Conservation (phyloP, 2,329 filamentous ascomycete species). For the Ophiostoma sp. region DNA sequence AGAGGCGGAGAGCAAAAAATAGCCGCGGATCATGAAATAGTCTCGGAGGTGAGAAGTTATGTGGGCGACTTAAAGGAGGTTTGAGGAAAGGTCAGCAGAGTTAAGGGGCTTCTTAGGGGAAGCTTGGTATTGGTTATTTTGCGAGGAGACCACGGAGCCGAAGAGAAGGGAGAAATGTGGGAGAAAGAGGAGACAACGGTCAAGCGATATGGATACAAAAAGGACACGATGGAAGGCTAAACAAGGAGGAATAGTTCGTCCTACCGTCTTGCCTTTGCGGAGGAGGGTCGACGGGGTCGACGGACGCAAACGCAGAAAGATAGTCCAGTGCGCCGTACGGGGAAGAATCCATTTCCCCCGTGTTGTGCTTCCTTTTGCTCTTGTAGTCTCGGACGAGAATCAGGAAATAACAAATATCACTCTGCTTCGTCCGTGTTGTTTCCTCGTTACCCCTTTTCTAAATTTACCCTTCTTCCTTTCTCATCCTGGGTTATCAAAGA, state of each 20-base stretch:
- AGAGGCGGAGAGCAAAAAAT: background rate
- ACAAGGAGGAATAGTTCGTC: background rate
- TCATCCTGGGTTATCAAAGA: background rate
- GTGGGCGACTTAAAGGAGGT: background rate
- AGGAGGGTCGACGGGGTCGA: background rate
- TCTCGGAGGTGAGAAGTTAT: background rate
- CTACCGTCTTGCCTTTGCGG: background rate
- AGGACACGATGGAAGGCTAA: background rate
- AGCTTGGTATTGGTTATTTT: constrained; percentile 3
- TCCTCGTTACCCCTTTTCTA: background rate
- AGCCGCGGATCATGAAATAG: background rate
- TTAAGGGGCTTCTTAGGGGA: background rate
- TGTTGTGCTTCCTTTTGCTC: background rate
- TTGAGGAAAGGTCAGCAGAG: background rate
- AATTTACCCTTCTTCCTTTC: background rate
- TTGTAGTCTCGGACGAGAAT: background rate
- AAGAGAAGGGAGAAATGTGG: background rate
- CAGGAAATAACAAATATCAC: background rate
- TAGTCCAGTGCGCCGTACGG: background rate
- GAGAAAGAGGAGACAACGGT: background rate
- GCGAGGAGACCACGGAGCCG: constrained; percentile 1
- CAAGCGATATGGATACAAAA: background rate
- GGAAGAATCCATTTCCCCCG: background rate
- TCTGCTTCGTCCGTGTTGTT: constrained; percentile 1
- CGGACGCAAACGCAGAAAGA: background rate